Conservation (phyloP, 257 asterid species). For the Solanum corneliomulleri region DNA sequence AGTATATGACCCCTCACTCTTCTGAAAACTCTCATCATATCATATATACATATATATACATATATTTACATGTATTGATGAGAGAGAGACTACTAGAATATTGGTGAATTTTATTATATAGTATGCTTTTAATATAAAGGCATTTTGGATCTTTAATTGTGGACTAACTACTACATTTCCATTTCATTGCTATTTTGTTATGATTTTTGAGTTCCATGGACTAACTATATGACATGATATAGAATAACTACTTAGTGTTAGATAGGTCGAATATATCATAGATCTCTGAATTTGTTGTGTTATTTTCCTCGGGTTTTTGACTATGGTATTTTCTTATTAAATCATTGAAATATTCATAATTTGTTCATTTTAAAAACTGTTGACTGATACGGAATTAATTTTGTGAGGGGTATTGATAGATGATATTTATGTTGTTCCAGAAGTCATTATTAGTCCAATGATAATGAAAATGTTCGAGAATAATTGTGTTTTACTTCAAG, state of each 20-base stretch:
- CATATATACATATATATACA: background rate
- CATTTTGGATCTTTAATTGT: background rate
- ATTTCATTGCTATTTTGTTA: background rate
- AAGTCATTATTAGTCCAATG: too few relatives aligned
- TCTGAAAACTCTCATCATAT: constrained; percentile 10
- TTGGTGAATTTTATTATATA: background rate
- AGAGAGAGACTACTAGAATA: background rate
- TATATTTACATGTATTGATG: background rate
- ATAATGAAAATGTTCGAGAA: too few relatives aligned
- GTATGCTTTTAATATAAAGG: background rate
- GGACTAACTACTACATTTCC: background rate
- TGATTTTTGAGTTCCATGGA: background rate
- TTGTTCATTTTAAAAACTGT: too few relatives aligned
- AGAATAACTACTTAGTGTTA: background rate
- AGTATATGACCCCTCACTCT: constrained; percentile 14
- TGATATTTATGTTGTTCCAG: too few relatives aligned
- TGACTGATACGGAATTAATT: too few relatives aligned
- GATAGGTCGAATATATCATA: too few relatives aligned
- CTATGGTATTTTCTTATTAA: too few relatives aligned
- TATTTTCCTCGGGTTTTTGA: rapidly evolving
- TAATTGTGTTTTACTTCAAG: too few relatives aligned
- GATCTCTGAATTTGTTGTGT: too few relatives aligned
- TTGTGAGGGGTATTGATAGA: too few relatives aligned
- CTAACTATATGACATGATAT: background rate
- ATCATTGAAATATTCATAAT: too few relatives aligned